Percentiles rank a stretch among this genome's conserved stretches.
Evolutionary conservation across 2,329 filamentous ascomycete species (phyloP).

Genomic region (Aureobasidium pullulans): DNA sequence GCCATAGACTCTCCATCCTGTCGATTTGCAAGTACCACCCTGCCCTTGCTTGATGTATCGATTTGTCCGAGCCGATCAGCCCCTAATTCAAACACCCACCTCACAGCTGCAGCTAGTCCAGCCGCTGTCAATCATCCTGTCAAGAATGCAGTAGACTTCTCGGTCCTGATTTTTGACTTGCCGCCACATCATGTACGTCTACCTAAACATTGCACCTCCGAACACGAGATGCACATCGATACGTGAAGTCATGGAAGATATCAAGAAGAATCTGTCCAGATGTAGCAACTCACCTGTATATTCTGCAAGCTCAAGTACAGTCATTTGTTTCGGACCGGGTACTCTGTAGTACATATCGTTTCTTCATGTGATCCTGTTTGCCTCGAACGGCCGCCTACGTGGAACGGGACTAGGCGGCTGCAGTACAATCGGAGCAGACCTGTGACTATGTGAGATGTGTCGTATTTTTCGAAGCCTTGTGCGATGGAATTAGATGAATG

Average conservation of each 20-base stretch:
- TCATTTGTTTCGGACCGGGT: background rate
- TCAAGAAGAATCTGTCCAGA: background rate
- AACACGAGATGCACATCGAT: background rate
- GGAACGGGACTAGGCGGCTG: background rate
- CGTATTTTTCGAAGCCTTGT: background rate
- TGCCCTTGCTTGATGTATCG: slow-evolving; percentile 2
- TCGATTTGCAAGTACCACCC: background rate
- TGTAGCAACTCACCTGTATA: background rate
- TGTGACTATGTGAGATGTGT: background rate
- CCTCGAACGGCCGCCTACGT: background rate
- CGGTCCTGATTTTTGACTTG: background rate
- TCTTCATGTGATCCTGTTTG: background rate
- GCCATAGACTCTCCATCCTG: background rate
- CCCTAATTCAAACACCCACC: background rate
- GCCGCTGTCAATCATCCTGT: slow-evolving; percentile 2
- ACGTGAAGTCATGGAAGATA: background rate
- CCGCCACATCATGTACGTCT: background rate
- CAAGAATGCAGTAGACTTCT: background rate
- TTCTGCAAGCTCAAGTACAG: background rate
- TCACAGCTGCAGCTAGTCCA: background rate
- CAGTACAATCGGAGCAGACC: background rate
- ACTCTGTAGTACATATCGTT: background rate
- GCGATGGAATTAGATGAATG: background rate
- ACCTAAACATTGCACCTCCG: no score
- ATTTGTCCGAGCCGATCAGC: background rate